Conservation (phyloP, 352 stramenopile species). For the Pythium brachiatum region DNA sequence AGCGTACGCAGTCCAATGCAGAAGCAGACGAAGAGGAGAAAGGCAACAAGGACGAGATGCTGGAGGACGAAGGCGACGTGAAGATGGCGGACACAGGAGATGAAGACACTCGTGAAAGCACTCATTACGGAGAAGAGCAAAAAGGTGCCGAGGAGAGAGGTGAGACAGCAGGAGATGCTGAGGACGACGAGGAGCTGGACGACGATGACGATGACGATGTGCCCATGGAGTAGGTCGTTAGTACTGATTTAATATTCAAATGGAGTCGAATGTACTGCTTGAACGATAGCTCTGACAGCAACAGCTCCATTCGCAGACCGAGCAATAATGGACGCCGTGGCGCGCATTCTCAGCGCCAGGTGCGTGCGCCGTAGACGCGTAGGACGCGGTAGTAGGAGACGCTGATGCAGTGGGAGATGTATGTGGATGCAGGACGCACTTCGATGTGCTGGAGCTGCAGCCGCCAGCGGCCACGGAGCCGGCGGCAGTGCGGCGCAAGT, state of each 20-base stretch:
- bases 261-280: neutral
- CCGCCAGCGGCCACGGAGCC: slow-evolving; percentile 1
- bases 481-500: slow-evolving; percentile 23
- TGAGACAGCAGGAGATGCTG: neutral
- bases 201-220: slow-evolving; percentile 3
- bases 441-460: slow-evolving; percentile 26
- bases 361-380: neutral
- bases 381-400: neutral
- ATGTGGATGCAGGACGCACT: slow-evolving; percentile 24
- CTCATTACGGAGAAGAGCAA: neutral
- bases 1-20: slow-evolving; percentile 22
- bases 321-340: slow-evolving; percentile 2
- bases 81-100: neutral
- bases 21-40: slow-evolving; percentile 10
- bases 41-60: neutral
- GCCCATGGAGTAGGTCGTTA: neutral
- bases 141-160: neutral
- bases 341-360: slow-evolving; percentile 22
- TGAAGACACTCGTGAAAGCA: neutral
- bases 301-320: too few species aligned
- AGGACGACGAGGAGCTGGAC: neutral
- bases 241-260: neutral
- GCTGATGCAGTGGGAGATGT: neutral
- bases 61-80: neutral
- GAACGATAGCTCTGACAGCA: neutral